Percentiles rank a stretch among this genome's conserved stretches.
Conservation (phyloP, 2,329 filamentous ascomycete species). For the Calonectria leucothoes region DNA sequence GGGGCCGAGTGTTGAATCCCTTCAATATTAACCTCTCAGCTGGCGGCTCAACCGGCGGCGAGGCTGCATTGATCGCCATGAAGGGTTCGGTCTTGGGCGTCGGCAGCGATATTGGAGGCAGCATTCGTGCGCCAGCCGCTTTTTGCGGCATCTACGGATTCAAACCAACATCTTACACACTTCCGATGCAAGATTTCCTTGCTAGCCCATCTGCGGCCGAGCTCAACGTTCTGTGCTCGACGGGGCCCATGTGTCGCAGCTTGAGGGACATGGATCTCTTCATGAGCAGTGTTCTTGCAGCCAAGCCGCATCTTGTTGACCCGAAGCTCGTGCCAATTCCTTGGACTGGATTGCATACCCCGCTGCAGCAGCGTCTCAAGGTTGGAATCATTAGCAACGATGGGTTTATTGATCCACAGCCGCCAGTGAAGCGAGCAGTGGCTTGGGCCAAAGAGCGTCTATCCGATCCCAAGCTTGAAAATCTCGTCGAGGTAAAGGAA, state of each 20-base stretch:
- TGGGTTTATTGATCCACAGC: constrained; percentile 51
- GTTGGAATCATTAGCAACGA: constrained; percentile 56
- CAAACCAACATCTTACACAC: constrained; percentile 34
- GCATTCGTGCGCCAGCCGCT: constrained; percentile 43
- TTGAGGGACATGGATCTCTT: constrained; percentile 39
- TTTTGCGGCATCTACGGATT: constrained; percentile 45
- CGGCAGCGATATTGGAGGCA: constrained; percentile 54
- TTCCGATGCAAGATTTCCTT: constrained; percentile 42
- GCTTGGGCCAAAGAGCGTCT: constrained; percentile 45
- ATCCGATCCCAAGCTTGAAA: constrained; percentile 29
- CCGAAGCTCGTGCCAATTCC: constrained; percentile 44
- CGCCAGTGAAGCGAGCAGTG: constrained; percentile 51
- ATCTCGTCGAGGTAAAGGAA: constrained; percentile 45
- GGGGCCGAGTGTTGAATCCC: constrained; percentile 71
- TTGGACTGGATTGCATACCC: constrained; percentile 43
- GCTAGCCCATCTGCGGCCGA: constrained; percentile 41
- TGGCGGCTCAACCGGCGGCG: constrained; percentile 73
- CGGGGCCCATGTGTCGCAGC: constrained; percentile 39
- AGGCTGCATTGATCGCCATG: constrained; percentile 52
- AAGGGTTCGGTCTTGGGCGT: constrained; percentile 52
- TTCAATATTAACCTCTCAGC: constrained; percentile 67
- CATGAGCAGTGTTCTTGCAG: constrained; percentile 24
- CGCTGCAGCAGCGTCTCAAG: constrained; percentile 40
- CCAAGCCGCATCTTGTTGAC: constrained; percentile 38
- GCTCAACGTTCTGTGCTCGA: constrained; percentile 48